phyloP scores from a whole-genome alignment of 2,329 filamentous ascomycete genomes.

The Neofusicoccum ribis region DNA sequence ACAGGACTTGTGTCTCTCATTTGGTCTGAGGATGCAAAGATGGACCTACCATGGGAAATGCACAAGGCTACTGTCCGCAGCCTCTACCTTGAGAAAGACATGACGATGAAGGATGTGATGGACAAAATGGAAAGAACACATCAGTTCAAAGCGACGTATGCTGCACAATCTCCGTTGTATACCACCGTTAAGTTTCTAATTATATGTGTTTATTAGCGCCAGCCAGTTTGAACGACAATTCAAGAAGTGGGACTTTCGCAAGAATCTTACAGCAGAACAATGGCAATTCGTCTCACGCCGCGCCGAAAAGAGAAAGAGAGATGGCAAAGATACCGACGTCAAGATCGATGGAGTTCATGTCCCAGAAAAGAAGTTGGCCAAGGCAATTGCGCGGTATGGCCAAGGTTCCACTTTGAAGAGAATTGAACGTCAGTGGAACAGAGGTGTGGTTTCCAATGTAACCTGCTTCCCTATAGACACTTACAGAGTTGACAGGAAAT shows the following conservation, averaged over 20 bases:
- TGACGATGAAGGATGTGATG: constrained; percentile 1
- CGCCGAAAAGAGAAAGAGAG: constrained; percentile 23
- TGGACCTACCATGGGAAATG: constrained; percentile 23
- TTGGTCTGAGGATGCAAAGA: neutral
- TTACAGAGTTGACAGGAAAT: neutral
- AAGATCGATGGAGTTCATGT: neutral
- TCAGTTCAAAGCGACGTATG: constrained; percentile 17
- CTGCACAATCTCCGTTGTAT: rapidly evolving
- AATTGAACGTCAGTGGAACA: neutral
- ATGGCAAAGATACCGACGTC: constrained; percentile 23
- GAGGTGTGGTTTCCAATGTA: neutral
- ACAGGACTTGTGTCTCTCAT: too few species aligned
- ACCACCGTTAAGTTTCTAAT: neutral
- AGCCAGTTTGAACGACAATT: constrained; percentile 28
- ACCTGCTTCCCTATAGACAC: too few species aligned
- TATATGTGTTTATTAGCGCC: constrained; percentile 16
- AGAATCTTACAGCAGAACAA: constrained; percentile 25
- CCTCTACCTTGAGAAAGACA: constrained; percentile 15
- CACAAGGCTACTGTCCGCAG: constrained; percentile 26
- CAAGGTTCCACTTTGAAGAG: neutral
- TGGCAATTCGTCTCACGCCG: constrained; percentile 25
- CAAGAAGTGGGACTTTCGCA: constrained; percentile 29
- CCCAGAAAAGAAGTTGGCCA: neutral
- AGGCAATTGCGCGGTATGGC: neutral
- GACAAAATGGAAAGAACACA: neutral